These are phyloP conservation scores for Nephelium lappaceum DNA, from an alignment of 345 rosid species.

Conservation along the genomic window DNA sequence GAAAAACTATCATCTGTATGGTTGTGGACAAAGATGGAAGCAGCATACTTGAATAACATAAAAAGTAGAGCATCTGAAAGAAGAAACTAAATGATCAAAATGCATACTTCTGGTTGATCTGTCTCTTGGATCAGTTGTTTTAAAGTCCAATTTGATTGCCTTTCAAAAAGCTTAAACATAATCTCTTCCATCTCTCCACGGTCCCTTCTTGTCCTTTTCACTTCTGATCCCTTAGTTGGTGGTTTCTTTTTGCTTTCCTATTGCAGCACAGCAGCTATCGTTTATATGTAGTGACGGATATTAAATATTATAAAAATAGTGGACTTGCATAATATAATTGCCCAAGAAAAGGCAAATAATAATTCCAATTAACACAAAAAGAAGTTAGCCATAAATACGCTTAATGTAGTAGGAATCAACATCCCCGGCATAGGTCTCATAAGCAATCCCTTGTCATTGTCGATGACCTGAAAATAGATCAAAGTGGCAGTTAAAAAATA, in stretches of 20 bases:
- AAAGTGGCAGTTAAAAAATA: slow-evolving; percentile 5
- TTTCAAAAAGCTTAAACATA: slow-evolving; percentile 91
- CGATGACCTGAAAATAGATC: slow-evolving; percentile 64
- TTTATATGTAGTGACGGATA: slow-evolving; percentile 21
- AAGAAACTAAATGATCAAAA: slow-evolving; percentile 11
- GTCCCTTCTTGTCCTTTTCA: slow-evolving; percentile 85
- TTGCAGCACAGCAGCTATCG: slow-evolving; percentile 26
- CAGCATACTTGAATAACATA: slow-evolving; percentile 2
- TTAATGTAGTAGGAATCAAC: slow-evolving; percentile 44
- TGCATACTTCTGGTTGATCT: slow-evolving; percentile 83
- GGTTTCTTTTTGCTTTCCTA: slow-evolving; percentile 78
- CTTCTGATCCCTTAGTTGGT: slow-evolving; percentile 53
- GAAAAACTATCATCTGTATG: not conserved
- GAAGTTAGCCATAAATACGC: slow-evolving; percentile 40
- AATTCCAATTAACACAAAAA: slow-evolving; percentile 7
- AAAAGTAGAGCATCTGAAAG: not conserved
- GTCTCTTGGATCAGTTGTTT: slow-evolving; percentile 83
- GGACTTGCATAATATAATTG: not conserved
- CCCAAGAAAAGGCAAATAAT: slow-evolving; percentile 23
- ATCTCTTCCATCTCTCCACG: slow-evolving; percentile 86
- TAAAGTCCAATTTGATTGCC: slow-evolving; percentile 84
- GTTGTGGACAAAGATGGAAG: not conserved
- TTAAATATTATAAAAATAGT: not conserved
- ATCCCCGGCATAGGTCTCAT: slow-evolving; percentile 84
- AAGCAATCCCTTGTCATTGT: slow-evolving; percentile 69